Percentiles rank a stretch among this genome's conserved stretches.
Evolutionary conservation across 352 stramenopile species (phyloP).

Genomic region (Phytophthora agathidicida): DNA sequence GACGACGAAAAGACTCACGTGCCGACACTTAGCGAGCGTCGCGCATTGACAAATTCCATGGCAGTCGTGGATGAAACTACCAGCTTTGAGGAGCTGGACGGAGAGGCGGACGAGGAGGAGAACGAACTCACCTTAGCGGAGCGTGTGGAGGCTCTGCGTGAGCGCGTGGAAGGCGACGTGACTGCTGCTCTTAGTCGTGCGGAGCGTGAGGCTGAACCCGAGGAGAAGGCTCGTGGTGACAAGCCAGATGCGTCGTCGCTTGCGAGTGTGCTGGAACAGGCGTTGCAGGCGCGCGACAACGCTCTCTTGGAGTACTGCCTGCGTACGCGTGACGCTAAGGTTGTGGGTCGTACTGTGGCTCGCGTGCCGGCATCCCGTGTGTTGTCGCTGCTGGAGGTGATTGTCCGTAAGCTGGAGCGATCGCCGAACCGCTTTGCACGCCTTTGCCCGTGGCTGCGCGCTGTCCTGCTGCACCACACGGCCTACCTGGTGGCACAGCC

Average conservation of each 20-base stretch:
- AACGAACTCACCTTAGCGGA: slow-evolving; percentile 76
- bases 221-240: slow-evolving; percentile 35
- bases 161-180: slow-evolving; percentile 77
- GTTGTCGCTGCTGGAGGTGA: slow-evolving; percentile 74
- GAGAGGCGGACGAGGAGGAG: slow-evolving; percentile 54
- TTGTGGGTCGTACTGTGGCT: slow-evolving; percentile 78
- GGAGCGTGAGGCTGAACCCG: slow-evolving; percentile 47
- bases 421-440: slow-evolving; percentile 76
- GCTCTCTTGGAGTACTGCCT: slow-evolving; percentile 87
- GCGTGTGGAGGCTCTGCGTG: slow-evolving; percentile 74
- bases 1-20: slow-evolving; percentile 71
- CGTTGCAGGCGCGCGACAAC: slow-evolving; percentile 88
- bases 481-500: slow-evolving; percentile 86
- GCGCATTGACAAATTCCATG: slow-evolving; percentile 57
- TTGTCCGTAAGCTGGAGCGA: slow-evolving; percentile 87
- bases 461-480: slow-evolving; percentile 84
- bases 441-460: slow-evolving; percentile 84
- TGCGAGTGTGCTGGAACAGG: slow-evolving; percentile 82
- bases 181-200: slow-evolving; percentile 62
- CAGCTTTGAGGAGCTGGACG: slow-evolving; percentile 64
- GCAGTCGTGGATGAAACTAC: slow-evolving; percentile 66
- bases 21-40: slow-evolving; percentile 74
- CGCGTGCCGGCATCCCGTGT: slow-evolving; percentile 78
- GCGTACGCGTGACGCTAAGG: slow-evolving; percentile 76
- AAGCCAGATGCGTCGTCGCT: slow-evolving; percentile 86